These are phyloP conservation scores for Brassica nigra DNA, from an alignment of 345 rosid species.

Conservation along the genomic window DNA sequence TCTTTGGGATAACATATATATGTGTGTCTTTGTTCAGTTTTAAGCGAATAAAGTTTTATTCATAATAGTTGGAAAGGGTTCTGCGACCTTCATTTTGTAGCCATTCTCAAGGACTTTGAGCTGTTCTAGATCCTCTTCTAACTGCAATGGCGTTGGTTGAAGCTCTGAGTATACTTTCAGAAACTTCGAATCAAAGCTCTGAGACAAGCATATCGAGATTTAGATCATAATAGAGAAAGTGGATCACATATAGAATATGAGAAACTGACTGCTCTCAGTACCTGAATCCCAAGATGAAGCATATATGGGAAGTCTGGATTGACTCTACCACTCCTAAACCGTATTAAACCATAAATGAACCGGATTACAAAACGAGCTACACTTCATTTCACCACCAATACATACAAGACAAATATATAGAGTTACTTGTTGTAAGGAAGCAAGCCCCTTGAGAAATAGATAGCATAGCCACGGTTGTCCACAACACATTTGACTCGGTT, in stretches of 20 bases:
- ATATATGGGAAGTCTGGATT: constrained; percentile 79
- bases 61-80: background rate
- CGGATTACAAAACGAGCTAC: background rate
- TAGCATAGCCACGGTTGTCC: constrained; percentile 83
- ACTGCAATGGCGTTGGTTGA: constrained; percentile 82
- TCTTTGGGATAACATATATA: background rate
- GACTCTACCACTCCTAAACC: constrained; percentile 72
- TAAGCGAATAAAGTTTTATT: background rate
- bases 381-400: background rate
- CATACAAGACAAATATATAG: background rate
- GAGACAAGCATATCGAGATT: background rate
- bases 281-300: constrained; percentile 99
- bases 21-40: background rate
- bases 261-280: constrained; percentile 30
- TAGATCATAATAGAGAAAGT: constrained; percentile 1
- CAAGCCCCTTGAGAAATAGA: constrained; percentile 89
- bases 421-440: constrained; percentile 86
- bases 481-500: constrained; percentile 93
- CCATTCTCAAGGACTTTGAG: constrained; percentile 98
- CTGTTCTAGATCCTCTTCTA: constrained; percentile 96
- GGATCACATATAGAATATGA: background rate
- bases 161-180: constrained; percentile 80
- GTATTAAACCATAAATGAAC: constrained; percentile 42
- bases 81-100: constrained; percentile 88
- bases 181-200: constrained; percentile 94